A percentile compares a stretch with the other conserved stretches of the same genome.
phyloP scores from a whole-genome alignment of 352 stramenopile species.

The Lagenidium giganteum region DNA sequence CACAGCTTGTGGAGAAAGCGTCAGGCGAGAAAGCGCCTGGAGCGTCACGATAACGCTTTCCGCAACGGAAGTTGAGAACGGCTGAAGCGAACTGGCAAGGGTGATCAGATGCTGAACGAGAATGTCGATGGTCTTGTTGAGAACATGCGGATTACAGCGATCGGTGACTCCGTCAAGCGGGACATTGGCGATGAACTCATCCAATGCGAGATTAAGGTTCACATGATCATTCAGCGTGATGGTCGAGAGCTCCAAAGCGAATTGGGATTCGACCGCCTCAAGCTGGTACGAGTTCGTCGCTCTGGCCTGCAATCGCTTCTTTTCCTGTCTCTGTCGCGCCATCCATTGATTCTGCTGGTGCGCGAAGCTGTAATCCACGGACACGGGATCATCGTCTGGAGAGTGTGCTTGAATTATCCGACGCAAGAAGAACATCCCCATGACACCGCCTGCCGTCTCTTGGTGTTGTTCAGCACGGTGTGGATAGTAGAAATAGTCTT shows the following conservation, averaged over 20 bases:
- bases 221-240: conserved; percentile 17
- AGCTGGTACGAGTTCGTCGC: no score
- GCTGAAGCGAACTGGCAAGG: conserved; percentile 4
- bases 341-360: no score
- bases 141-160: conserved; percentile 6
- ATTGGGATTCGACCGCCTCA: no score
- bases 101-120: conserved; percentile 11
- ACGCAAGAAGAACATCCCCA: conserved; percentile 57
- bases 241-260: no score
- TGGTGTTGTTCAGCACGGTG: conserved; percentile 26
- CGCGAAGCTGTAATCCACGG: no score
- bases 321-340: no score
- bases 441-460: conserved; percentile 25
- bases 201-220: conserved; percentile 7
- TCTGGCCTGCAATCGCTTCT: no score
- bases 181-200: conserved; percentile 20
- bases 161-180: conserved; percentile 11
- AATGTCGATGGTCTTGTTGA: conserved; percentile 10
- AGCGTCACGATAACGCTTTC: conserved; percentile 11
- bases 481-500: conserved; percentile 55
- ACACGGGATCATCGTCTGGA: conserved; percentile 8
- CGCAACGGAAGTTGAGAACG: conserved; percentile 2
- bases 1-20: conserved; percentile 10
- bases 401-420: conserved; percentile 34
- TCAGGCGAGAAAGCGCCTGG: conserved; percentile 11